Base-by-base conservation (phyloP, 441 rosid genomes). In the Erodium texanum region DNA sequence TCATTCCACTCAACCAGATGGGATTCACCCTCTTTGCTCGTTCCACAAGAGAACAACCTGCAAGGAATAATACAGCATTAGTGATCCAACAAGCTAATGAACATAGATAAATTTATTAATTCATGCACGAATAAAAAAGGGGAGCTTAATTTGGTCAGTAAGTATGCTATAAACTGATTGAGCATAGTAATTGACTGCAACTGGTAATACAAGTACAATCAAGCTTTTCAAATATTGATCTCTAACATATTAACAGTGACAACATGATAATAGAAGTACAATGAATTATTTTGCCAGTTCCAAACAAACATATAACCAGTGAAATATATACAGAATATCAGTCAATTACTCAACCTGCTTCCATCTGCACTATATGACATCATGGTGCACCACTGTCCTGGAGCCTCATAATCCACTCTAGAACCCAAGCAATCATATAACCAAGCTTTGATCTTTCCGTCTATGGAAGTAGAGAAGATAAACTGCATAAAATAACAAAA, bases 381-480 rank as follows among this genome's bases (percentile, higher is more conserved):
- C 72, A 74, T 79, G 56, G 89, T 87, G 43, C 89, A 83, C 34
- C 88, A 82, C 67, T 76, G 88, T 19, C 90, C 93, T 1, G 96
- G 93, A 18, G 96, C 93, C 79, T 84, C 86, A 73, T 89, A 89
- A 77, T 89, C 96, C 73, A 86, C 93, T 81, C 91, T 83, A 32
- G 93, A 87, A 19, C 96, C 93, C 77, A 77, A 0, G 68, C 81
- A 73, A 73, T 89, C 88, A 78, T 89, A 86, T 78, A 89, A 66
- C 91, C 96, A 89, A 58, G 96, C 96, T 77, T 89, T 89, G 67
- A 87, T 89, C 80, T 89, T 87, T 75, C 93, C 96, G 74, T 89
- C 93, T 29, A 80, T 77, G 34, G 96, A 86, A 6, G 96, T 86
- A 71, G 96, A 86, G 81, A 87, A 89, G 73, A 89, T 83, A 70